Percentiles rank a stretch among this genome's conserved stretches.
phyloP scores from a whole-genome alignment of 2,329 filamentous ascomycete genomes.

The Cordyceps cicadae region DNA sequence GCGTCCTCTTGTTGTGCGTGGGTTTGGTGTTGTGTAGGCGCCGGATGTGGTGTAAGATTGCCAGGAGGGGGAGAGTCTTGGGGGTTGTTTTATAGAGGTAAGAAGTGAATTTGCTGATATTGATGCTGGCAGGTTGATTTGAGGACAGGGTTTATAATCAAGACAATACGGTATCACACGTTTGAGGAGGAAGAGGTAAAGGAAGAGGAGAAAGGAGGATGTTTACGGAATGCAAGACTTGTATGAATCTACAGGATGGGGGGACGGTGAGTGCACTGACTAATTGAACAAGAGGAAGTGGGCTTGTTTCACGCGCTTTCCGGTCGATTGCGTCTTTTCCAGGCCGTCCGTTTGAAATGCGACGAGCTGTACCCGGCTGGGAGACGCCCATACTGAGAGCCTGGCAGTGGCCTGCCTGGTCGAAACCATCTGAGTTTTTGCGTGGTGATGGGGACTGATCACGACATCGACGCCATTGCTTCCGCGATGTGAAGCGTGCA shows the following conservation, averaged over 20 bases:
- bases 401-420: background rate
- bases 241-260: background rate
- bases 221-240: background rate
- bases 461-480: conserved; percentile 46
- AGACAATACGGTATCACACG: background rate
- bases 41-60: background rate
- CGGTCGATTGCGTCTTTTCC: background rate
- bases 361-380: background rate
- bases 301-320: background rate
- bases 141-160: background rate
- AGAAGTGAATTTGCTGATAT: background rate
- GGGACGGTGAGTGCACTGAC: conserved; percentile 2
- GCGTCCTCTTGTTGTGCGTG: background rate
- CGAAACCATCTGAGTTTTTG: conserved; percentile 11
- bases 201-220: background rate
- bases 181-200: background rate
- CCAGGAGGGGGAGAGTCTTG: background rate
- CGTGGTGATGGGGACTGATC: conserved; percentile 33
- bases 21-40: background rate
- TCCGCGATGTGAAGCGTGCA: conserved; percentile 31
- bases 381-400: background rate
- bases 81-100: background rate
- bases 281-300: conserved; percentile 9
- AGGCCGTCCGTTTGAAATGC: background rate
- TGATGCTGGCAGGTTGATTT: background rate